phyloP scores from a whole-genome alignment of 495 filamentous ascomycete species.

The Tuber borchii region DNA sequence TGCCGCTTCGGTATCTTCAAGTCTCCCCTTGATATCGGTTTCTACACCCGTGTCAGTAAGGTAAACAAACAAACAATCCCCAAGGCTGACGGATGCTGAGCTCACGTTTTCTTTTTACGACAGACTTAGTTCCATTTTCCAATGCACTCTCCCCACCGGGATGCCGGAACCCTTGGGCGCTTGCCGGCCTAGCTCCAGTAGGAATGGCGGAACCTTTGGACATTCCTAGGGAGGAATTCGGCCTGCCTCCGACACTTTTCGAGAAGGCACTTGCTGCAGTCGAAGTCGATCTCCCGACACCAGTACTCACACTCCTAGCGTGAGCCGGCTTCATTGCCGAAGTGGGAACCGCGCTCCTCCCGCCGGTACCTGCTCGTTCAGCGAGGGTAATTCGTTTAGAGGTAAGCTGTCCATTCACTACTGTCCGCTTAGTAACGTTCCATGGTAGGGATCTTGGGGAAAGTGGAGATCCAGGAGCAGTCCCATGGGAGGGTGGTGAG shows the following conservation, averaged over 20 bases:
- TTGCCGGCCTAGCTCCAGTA: slow-evolving; percentile 27
- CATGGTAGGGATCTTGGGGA: slow-evolving; percentile 26
- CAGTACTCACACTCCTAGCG: slow-evolving; percentile 13
- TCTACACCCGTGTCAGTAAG: slow-evolving; percentile 32
- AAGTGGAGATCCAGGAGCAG: slow-evolving; percentile 21
- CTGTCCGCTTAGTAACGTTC: slow-evolving; percentile 32
- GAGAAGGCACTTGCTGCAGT: slow-evolving; percentile 4
- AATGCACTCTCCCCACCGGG: not conserved
- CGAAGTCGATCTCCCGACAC: slow-evolving; percentile 14
- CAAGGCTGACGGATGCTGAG: not conserved
- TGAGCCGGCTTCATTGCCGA: slow-evolving; percentile 12
- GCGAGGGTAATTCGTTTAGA: slow-evolving; percentile 25
- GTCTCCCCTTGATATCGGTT: slow-evolving; percentile 36
- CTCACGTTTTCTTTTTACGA: not conserved
- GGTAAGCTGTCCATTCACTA: slow-evolving; percentile 23
- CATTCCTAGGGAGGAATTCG: slow-evolving; percentile 32
- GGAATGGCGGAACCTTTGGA: slow-evolving; percentile 18
- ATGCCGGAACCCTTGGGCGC: slow-evolving; percentile 27
- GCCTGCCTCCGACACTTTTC: slow-evolving; percentile 25
- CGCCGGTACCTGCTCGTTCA: slow-evolving; percentile 22
- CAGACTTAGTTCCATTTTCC: not conserved
- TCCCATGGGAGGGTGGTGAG: slow-evolving; percentile 23
- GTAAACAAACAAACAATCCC: slow-evolving; percentile 4
- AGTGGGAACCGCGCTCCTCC: not conserved
- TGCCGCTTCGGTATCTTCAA: slow-evolving; percentile 35